Evolutionary conservation across 306 rosid species (phyloP).

Genomic region (Vigna hirtella): DNA sequence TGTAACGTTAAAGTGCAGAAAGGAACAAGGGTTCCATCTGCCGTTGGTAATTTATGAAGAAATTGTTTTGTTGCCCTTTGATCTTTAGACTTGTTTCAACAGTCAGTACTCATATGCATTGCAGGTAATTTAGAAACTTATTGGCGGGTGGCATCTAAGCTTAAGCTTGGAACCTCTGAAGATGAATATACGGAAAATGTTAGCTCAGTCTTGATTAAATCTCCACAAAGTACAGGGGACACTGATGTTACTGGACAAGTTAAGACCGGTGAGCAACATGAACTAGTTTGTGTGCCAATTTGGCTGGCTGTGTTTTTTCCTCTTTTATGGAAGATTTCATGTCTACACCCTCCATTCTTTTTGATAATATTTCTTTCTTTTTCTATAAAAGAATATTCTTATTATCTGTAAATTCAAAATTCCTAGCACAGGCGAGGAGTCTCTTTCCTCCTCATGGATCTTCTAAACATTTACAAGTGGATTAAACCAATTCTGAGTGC

Average conservation of each 20-base stretch:
- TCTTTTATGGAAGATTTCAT: conserved; percentile 4
- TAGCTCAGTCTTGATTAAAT: conserved; percentile 43
- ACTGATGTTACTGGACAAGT: conserved; percentile 65
- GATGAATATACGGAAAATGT: conserved; percentile 55
- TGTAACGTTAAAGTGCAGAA: conserved; percentile 3
- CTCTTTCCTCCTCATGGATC: conserved; percentile 13
- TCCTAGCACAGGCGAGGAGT: neutral
- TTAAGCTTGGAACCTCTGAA: conserved; percentile 73
- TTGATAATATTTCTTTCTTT: neutral
- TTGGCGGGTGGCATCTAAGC: conserved; percentile 79
- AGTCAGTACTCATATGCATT: conserved; percentile 36
- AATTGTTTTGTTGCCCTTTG: conserved; percentile 40
- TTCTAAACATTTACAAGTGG: neutral
- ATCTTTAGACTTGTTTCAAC: conserved; percentile 36
- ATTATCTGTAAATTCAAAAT: neutral
- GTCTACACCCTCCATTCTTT: neutral
- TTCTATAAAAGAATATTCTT: conserved; percentile 6
- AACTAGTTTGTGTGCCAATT: conserved; percentile 13
- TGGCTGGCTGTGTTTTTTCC: neutral
- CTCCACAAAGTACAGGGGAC: conserved; percentile 58
- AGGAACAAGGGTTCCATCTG: conserved; percentile 9
- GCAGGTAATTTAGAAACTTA: conserved; percentile 78
- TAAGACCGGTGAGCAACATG: conserved; percentile 66
- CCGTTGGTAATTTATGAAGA: conserved; percentile 13
- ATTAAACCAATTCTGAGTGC: conserved; percentile 19